These are phyloP conservation scores for Calonectria ilicicola DNA, from an alignment of 2,329 filamentous ascomycete genomes.

Conservation along the genomic window DNA sequence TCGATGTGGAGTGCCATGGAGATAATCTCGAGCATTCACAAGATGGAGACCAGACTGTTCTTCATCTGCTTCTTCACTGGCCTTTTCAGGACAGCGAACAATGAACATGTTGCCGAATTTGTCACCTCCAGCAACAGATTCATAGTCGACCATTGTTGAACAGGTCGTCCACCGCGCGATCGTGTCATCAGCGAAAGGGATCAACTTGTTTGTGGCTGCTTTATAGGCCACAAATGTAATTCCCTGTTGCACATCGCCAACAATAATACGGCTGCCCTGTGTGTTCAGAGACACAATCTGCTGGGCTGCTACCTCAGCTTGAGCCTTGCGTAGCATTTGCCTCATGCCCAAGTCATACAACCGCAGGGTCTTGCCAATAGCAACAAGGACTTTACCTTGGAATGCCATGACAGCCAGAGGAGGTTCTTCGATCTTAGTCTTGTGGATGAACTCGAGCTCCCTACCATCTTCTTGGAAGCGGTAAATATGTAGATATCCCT, in stretches of 20 bases:
- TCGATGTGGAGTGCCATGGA: slow-evolving; percentile 89
- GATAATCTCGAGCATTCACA: slow-evolving; percentile 88
- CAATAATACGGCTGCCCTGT: slow-evolving; percentile 90
- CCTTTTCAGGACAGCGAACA: slow-evolving; percentile 86
- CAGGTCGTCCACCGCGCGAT: slow-evolving; percentile 92
- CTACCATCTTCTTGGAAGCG: slow-evolving; percentile 89
- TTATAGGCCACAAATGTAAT: slow-evolving; percentile 96
- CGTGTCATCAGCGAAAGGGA: slow-evolving; percentile 93
- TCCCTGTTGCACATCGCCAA: slow-evolving; percentile 92
- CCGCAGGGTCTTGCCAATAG: slow-evolving; percentile 83
- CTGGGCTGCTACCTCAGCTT: slow-evolving; percentile 81
- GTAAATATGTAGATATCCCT: slow-evolving; percentile 93
- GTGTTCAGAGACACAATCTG: slow-evolving; percentile 91
- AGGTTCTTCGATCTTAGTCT: slow-evolving; percentile 91
- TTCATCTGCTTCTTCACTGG: slow-evolving; percentile 91
- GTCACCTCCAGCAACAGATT: slow-evolving; percentile 93
- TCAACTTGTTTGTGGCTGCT: slow-evolving; percentile 87
- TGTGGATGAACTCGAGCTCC: slow-evolving; percentile 93
- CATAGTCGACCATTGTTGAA: slow-evolving; percentile 96
- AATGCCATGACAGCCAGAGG: slow-evolving; percentile 92
- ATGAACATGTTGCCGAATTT: slow-evolving; percentile 99
- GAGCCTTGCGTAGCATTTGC: slow-evolving; percentile 91
- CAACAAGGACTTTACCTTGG: slow-evolving; percentile 89
- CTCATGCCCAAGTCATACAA: slow-evolving; percentile 95
- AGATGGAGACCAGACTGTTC: slow-evolving; percentile 91